Percentiles rank a stretch among this genome's conserved stretches.
These are phyloP conservation scores for Aspergillus melleus DNA, from an alignment of 2,329 filamentous ascomycete genomes.

Conservation along the genomic window DNA sequence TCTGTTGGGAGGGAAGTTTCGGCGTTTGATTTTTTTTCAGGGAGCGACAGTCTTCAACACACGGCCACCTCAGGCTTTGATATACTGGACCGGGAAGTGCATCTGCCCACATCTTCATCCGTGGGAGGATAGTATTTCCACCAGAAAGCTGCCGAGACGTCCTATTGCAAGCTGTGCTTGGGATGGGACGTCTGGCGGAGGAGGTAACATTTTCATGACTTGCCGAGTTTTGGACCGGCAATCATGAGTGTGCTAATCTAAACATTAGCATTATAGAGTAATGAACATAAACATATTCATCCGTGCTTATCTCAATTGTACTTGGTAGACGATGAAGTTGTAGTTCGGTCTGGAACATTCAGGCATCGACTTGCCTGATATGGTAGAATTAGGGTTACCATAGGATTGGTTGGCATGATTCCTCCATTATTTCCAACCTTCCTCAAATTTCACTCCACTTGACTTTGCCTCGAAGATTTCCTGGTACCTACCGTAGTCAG, in stretches of 20 bases:
- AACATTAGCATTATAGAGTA: constrained; percentile 38
- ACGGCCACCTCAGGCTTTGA: constrained; percentile 23
- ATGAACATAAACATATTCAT: constrained; percentile 11
- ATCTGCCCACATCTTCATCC: not conserved
- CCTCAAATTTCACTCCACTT: too few relatives aligned
- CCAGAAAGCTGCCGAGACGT: constrained; percentile 1
- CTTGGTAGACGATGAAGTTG: not conserved
- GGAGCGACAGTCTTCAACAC: constrained; percentile 46
- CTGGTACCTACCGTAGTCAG: too few relatives aligned
- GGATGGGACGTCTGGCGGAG: constrained; percentile 12
- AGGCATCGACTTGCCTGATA: too few relatives aligned
- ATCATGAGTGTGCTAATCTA: constrained; percentile 34
- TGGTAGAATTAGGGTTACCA: too few relatives aligned
- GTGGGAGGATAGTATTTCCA: not conserved
- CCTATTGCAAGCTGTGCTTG: constrained; percentile 10
- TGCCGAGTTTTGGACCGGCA: constrained; percentile 9
- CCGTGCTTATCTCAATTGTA: too few relatives aligned
- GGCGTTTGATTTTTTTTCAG: constrained; percentile 35
- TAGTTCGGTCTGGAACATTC: too few relatives aligned
- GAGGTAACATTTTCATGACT: constrained; percentile 7
- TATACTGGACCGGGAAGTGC: constrained; percentile 1
- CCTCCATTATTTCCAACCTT: too few relatives aligned
- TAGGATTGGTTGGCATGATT: too few relatives aligned
- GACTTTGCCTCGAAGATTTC: too few relatives aligned
- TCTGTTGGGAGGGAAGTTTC: constrained; percentile 42